phyloP scores from a whole-genome alignment of 805 yeast genomes.

The Candida easanensis region DNA sequence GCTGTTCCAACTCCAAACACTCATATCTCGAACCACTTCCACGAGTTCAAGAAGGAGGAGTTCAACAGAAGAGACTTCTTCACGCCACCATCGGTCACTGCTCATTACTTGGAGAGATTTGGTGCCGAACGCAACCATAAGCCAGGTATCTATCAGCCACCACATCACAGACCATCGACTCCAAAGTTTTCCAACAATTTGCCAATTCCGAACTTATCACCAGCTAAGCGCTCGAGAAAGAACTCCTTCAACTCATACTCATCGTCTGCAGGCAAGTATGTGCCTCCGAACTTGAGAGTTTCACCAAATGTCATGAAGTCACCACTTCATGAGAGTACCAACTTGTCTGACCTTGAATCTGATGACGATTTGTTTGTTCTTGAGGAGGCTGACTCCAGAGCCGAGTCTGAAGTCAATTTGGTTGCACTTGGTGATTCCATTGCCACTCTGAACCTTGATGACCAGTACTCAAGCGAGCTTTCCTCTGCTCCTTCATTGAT shows the following conservation, averaged over 20 bases:
- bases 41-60: constrained; percentile 32
- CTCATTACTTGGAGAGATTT: constrained; percentile 68
- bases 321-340: constrained; percentile 23
- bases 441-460: constrained; percentile 18
- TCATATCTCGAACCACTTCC: constrained; percentile 38
- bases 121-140: constrained; percentile 30
- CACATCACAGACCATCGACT: constrained; percentile 28
- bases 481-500: constrained; percentile 29
- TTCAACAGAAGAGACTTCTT: constrained; percentile 71
- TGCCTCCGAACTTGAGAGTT: constrained; percentile 66
- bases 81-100: constrained; percentile 73
- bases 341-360: constrained; percentile 24
- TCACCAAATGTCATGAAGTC: constrained; percentile 35
- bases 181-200: constrained; percentile 16
- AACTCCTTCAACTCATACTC: constrained; percentile 28
- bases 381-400: constrained; percentile 31
- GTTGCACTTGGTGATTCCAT: constrained; percentile 12
- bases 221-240: constrained; percentile 15
- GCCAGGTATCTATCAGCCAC: constrained; percentile 27
- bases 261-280: constrained; percentile 52
- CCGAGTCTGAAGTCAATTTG: constrained; percentile 12
- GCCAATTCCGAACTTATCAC: constrained; percentile 4
- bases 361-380: constrained; percentile 37
- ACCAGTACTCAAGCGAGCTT: constrained; percentile 16
- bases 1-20: constrained; percentile 61